Evolutionary conservation across 2,329 filamentous ascomycete genomes (phyloP).

Genomic region (Ilyonectria destructans): DNA sequence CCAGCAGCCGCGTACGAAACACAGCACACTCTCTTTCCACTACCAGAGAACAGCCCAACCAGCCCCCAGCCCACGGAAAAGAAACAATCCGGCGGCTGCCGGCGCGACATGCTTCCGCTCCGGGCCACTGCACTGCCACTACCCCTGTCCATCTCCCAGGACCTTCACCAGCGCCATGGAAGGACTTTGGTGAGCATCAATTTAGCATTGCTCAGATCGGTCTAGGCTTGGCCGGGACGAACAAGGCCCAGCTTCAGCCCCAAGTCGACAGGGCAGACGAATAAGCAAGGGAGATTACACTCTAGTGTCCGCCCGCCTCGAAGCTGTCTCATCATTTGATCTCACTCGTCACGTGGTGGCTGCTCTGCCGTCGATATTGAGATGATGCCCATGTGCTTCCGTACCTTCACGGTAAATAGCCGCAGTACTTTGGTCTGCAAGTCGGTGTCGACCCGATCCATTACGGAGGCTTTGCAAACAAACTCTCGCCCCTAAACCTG

Average conservation of each 20-base stretch:
- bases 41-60: background rate
- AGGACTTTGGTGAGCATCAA: constrained; percentile 9
- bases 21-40: background rate
- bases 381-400: background rate
- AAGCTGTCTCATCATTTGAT: background rate
- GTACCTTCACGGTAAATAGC: background rate
- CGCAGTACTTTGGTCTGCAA: background rate
- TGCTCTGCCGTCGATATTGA: background rate
- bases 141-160: background rate
- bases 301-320: background rate
- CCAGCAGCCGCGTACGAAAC: constrained; percentile 27
- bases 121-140: constrained; percentile 27
- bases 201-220: constrained; percentile 3
- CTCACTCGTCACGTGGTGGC: background rate
- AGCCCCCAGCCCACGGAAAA: background rate
- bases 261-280: constrained; percentile 5
- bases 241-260: constrained; percentile 3
- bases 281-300: constrained; percentile 4
- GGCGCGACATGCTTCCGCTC: constrained; percentile 33
- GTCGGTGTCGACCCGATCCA: constrained; percentile 9
- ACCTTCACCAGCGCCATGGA: background rate
- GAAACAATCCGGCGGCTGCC: background rate
- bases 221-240: background rate
- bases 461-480: constrained; percentile 7
- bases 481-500: background rate